Percentiles rank a stretch among this genome's conserved stretches.
These are phyloP conservation scores for Fusarium coffeatum DNA, from an alignment of 2,329 filamentous ascomycete genomes.

Conservation along the genomic window DNA sequence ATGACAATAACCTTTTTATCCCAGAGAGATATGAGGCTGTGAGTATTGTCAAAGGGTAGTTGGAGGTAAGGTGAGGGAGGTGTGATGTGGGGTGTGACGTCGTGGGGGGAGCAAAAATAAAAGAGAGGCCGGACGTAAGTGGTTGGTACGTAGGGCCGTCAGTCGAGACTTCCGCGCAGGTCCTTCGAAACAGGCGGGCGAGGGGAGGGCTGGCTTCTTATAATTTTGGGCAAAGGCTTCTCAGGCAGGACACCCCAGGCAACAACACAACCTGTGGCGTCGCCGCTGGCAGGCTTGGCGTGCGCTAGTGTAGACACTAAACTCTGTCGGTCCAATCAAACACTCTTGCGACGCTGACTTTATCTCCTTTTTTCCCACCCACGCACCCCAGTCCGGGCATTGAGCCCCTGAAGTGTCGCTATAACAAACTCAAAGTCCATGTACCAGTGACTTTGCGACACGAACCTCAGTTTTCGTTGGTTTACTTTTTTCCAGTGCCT, in stretches of 20 bases:
- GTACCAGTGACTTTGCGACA: constrained; percentile 33
- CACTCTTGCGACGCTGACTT: constrained; percentile 47
- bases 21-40: constrained; percentile 35
- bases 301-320: constrained; percentile 53
- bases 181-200: constrained; percentile 60
- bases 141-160: constrained; percentile 64
- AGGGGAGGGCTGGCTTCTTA: constrained; percentile 67
- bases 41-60: constrained; percentile 34
- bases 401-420: constrained; percentile 55
- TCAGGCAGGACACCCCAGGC: constrained; percentile 57
- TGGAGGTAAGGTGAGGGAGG: constrained; percentile 6
- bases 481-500: constrained; percentile 1
- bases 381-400: constrained; percentile 50
- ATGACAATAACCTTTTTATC: constrained; percentile 5
- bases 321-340: constrained; percentile 54
- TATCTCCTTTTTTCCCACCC: constrained; percentile 54
- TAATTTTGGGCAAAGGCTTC: constrained; percentile 61
- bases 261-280: constrained; percentile 59
- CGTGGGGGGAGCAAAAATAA: constrained; percentile 49
- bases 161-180: constrained; percentile 68
- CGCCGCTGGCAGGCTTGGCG: constrained; percentile 54
- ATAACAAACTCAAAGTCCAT: constrained; percentile 47
- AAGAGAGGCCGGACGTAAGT: constrained; percentile 59
- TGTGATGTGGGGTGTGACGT: constrained; percentile 51
- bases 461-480: constrained; percentile 12